phyloP scores from a whole-genome alignment of 495 filamentous ascomycete genomes.

The Penicillium verhagenii region DNA sequence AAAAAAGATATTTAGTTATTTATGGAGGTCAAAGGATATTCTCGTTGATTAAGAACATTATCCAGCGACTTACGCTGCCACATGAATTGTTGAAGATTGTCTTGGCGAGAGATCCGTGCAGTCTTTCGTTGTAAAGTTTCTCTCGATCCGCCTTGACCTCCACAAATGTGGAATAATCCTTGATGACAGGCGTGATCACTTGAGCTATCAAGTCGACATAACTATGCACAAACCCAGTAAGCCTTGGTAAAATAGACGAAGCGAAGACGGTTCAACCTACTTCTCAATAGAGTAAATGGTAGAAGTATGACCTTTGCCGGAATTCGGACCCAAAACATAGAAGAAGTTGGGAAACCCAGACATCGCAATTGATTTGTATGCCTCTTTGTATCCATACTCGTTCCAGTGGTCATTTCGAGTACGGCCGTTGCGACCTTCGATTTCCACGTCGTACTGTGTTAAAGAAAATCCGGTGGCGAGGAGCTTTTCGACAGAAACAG shows the following conservation, averaged over 20 bases:
- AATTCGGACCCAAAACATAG: constrained; percentile 27
- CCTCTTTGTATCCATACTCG: constrained; percentile 2
- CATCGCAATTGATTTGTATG: constrained; percentile 26
- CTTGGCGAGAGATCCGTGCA: no score
- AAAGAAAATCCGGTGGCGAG: background rate
- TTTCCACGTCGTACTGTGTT: background rate
- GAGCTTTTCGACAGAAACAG: background rate
- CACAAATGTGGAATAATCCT: background rate
- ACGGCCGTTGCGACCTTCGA: background rate
- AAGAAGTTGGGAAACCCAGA: constrained; percentile 31
- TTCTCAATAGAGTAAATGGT: constrained; percentile 46
- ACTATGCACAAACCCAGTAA: background rate
- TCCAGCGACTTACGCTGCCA: no score
- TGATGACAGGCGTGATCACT: background rate
- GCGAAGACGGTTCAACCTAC: constrained; percentile 27
- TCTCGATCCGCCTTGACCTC: background rate
- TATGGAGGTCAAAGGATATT: no score
- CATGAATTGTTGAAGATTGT: no score
- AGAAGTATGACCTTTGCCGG: constrained; percentile 22
- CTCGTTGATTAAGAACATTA: background rate
- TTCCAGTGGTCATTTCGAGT: background rate
- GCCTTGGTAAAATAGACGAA: background rate
- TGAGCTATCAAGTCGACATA: background rate
- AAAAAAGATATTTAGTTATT: background rate
- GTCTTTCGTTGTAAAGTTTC: no score